Evolutionary conservation across 1,284 basidiomycete species (phyloP).

Genomic region (Ustilago trichophora): DNA sequence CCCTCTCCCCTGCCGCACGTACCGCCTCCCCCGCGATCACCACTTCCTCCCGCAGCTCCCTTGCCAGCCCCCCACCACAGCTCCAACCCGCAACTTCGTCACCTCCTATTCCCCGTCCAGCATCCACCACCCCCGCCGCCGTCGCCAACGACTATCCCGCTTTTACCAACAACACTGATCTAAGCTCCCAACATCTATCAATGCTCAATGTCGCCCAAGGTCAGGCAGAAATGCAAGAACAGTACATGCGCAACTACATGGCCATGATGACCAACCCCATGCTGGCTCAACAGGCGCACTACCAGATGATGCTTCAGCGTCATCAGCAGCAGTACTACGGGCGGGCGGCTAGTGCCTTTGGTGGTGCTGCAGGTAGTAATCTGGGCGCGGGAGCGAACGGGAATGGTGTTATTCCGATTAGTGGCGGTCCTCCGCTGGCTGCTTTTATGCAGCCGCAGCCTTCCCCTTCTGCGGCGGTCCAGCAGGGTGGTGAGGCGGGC

Average conservation of each 20-base stretch:
- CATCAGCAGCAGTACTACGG: slow-evolving; percentile 47
- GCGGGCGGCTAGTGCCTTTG: slow-evolving; percentile 28
- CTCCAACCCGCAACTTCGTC: slow-evolving; percentile 1
- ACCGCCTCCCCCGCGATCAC: slow-evolving; percentile 27
- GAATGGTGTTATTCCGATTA: not conserved
- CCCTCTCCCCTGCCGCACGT: slow-evolving; percentile 9
- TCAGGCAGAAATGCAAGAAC: slow-evolving; percentile 42
- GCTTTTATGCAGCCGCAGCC: slow-evolving; percentile 46
- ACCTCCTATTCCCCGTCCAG: slow-evolving; percentile 18
- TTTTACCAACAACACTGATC: too few relatives aligned
- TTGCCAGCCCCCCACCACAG: slow-evolving; percentile 21
- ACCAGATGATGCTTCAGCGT: slow-evolving; percentile 39
- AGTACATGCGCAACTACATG: slow-evolving; percentile 52
- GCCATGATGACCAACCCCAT: slow-evolving; percentile 46
- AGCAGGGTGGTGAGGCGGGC: too few relatives aligned
- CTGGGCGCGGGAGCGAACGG: slow-evolving; percentile 23
- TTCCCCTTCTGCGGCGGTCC: too few relatives aligned
- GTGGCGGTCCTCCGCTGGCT: slow-evolving; percentile 22
- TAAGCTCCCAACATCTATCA: slow-evolving; percentile 32
- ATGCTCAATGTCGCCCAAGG: slow-evolving; percentile 32
- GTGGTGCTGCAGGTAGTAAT: slow-evolving; percentile 5
- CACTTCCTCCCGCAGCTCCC: slow-evolving; percentile 24
- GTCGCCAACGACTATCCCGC: too few relatives aligned
- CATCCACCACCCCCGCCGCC: too few relatives aligned
- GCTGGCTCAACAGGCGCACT: slow-evolving; percentile 45